Conservation (phyloP, 1,284 basidiomycete genomes). For the Apiotrichum montevideense region DNA sequence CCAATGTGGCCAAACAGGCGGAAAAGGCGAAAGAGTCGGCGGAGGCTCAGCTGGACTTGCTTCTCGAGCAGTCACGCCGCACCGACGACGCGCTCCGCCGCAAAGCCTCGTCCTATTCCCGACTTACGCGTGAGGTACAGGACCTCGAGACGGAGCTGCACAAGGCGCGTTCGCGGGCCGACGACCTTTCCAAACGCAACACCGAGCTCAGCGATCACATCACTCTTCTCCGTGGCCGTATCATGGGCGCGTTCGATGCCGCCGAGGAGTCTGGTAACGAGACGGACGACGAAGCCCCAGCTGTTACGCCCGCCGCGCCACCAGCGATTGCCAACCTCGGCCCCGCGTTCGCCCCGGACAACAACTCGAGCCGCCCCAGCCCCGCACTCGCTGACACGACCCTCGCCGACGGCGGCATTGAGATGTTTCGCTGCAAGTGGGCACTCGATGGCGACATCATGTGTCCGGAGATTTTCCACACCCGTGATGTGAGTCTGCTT, state of each 20-base stretch:
- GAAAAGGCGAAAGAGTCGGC: conserved; percentile 10
- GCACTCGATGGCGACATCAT: neutral
- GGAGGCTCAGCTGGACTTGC: conserved; percentile 21
- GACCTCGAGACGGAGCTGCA: conserved; percentile 15
- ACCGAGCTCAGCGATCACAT: conserved; percentile 28
- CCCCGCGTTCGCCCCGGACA: conserved; percentile 8
- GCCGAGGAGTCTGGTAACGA: conserved; percentile 13
- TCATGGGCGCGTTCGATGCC: conserved; percentile 29
- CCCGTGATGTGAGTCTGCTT: conserved; percentile 14
- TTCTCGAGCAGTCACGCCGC: conserved; percentile 33
- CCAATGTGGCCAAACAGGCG: conserved; percentile 12
- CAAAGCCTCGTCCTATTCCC: conserved; percentile 23
- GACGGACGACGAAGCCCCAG: conserved; percentile 5
- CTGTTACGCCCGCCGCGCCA: neutral
- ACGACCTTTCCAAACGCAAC: conserved; percentile 26
- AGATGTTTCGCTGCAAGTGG: conserved; percentile 22
- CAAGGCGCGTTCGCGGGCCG: conserved; percentile 10
- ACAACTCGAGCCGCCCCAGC: neutral
- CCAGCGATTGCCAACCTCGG: neutral
- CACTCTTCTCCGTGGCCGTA: conserved; percentile 22
- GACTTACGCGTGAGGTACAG: conserved; percentile 18
- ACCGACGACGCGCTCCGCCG: conserved; percentile 37
- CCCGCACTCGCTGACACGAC: conserved; percentile 5
- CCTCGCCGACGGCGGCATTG: conserved; percentile 10
- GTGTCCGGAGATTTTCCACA: conserved; percentile 17